Conservation (phyloP, 2,329 filamentous ascomycete species). For the Herpotrichia juniperi region DNA sequence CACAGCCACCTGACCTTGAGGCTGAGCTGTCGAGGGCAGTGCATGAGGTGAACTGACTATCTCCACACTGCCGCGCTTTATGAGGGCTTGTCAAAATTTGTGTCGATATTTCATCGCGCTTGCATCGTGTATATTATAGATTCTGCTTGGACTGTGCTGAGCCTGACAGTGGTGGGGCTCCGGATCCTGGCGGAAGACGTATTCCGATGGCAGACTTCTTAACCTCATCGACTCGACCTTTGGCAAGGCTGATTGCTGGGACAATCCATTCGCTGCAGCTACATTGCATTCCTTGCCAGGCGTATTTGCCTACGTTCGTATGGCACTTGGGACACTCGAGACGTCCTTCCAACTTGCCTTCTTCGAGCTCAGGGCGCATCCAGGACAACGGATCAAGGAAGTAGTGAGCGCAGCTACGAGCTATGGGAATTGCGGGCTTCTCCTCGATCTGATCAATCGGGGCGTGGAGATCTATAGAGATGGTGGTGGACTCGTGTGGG, state of each 20-base stretch:
- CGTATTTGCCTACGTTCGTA: constrained; percentile 87
- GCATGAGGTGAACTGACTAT: too few relatives aligned
- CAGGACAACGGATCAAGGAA: constrained; percentile 92
- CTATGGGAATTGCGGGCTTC: constrained; percentile 13
- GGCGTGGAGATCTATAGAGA: constrained; percentile 16
- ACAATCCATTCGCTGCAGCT: constrained; percentile 90
- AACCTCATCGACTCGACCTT: constrained; percentile 79
- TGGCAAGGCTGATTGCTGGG: constrained; percentile 85
- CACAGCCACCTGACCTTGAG: neutral
- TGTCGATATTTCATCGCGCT: too few relatives aligned
- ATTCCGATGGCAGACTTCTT: constrained; percentile 37
- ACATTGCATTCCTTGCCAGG: constrained; percentile 95
- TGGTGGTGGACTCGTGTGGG: constrained; percentile 59
- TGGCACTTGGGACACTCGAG: constrained; percentile 86
- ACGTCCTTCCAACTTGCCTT: constrained; percentile 81
- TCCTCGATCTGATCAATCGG: neutral
- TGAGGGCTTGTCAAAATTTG: too few relatives aligned
- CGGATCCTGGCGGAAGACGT: constrained; percentile 39
- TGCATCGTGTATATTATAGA: constrained; percentile 11
- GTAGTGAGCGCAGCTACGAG: constrained; percentile 74
- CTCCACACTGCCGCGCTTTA: too few relatives aligned
- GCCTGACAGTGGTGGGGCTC: constrained; percentile 11
- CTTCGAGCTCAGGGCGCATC: constrained; percentile 89
- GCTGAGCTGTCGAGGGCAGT: too few relatives aligned
- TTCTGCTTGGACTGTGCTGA: constrained; percentile 20